Base-by-base conservation (phyloP, 768 basidiomycete species). In the Lactarius sp. region DNA sequence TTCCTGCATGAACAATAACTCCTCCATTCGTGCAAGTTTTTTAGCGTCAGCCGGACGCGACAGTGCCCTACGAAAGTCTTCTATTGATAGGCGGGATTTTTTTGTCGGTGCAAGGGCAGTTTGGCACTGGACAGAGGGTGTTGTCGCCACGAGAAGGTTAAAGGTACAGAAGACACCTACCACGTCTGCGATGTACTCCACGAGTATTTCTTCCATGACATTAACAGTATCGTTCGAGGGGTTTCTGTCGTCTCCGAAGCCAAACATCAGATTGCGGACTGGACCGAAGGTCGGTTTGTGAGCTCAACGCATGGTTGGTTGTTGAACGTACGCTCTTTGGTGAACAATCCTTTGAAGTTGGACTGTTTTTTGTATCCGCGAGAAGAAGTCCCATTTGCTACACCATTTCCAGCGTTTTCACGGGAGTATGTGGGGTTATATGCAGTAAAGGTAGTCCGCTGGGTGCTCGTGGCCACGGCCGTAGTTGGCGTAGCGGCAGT, bases 151-250 rank as follows among this genome's bases (percentile, higher is more conserved):
- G 56, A 61, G 64, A 51, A 37, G 41, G 41, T 46, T 33, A 36
- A 49, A 60, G 52, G 62, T 51, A 59, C 59, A 12, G 52, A 60
- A 68, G 64, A 52, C 49, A 82, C 92, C 66, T 71, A 96, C 94
- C 12, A 96, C 82, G 69, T 97, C 94, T 37, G 86, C 84, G 68
- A 97, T 91, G 67, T 91, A 94, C 73, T 94, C 92, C 49, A 94
- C 83, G 56, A 96, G 76, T 58, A 96, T 93, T 71, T 96, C 93
- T 72, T 96, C 93, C 91, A 96, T 90, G 44, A 95, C 89, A 67
- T 85, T 87, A 33, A 94, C 90, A 0, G 90, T 90, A 69, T 97
- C 94, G 44, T 83, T 88, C 3, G 92, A 87, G 0, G 93, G 91
- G 68, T 92, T 90, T 16, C 88, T 81, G 71, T 93, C 92, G 72